Evolutionary conservation across 2,329 filamentous ascomycete species (phyloP).

Genomic region (Microcyclosporella mali): DNA sequence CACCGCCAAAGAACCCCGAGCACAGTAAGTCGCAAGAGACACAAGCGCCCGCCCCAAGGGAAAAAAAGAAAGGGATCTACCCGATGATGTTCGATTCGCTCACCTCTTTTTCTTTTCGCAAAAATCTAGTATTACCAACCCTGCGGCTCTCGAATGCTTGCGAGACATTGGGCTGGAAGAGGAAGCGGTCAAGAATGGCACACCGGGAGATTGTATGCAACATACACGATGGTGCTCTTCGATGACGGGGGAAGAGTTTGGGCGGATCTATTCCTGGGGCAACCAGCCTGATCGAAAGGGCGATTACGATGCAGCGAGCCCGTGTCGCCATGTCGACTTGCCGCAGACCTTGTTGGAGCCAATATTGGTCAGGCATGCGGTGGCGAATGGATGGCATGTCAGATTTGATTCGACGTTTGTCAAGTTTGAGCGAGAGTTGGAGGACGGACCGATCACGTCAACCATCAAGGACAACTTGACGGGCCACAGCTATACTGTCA

Average conservation of each 20-base stretch:
- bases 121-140: conserved; percentile 51
- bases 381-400: conserved; percentile 34
- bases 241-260: conserved; percentile 43
- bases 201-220: conserved; percentile 32
- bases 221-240: conserved; percentile 41
- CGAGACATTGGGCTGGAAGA: conserved; percentile 42
- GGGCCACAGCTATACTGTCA: conserved; percentile 40
- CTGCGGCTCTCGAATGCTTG: conserved; percentile 47
- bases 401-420: conserved; percentile 37
- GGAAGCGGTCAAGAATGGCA: conserved; percentile 30
- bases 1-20: conserved; percentile 52
- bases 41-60: too few species aligned
- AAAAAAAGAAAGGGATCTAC: too few species aligned
- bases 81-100: too few species aligned
- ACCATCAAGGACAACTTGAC: conserved; percentile 34
- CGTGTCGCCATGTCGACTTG: conserved; percentile 39
- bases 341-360: conserved; percentile 43
- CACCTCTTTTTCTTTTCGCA: too few species aligned
- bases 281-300: conserved; percentile 35
- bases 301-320: conserved; percentile 38
- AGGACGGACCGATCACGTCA: conserved; percentile 28
- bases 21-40: conserved; percentile 35
- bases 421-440: conserved; percentile 18
- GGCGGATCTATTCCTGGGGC: conserved; percentile 39
- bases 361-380: conserved; percentile 35